Evolutionary conservation across 495 filamentous ascomycete species (phyloP).

Genomic region (Diplogelasinospora grovesii): DNA sequence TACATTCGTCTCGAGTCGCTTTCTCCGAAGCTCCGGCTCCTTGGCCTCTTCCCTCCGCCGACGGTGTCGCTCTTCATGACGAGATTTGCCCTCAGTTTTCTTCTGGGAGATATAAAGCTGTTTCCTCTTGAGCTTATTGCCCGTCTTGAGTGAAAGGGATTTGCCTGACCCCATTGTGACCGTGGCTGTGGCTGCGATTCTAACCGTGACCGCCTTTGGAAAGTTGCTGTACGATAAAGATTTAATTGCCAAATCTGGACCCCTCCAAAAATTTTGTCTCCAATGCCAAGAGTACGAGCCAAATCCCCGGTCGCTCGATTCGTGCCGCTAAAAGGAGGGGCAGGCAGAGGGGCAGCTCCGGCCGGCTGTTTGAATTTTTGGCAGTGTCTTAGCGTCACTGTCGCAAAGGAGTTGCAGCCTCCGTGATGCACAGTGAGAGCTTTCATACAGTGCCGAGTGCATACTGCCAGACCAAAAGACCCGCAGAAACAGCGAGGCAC

Average conservation of each 20-base stretch:
- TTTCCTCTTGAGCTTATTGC: constrained; percentile 72
- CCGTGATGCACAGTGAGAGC: constrained; percentile 1
- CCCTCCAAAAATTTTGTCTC: too few relatives aligned
- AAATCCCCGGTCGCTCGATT: too few relatives aligned
- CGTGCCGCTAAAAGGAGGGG: too few relatives aligned
- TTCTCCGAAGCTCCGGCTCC: constrained; percentile 66
- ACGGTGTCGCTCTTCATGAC: constrained; percentile 68
- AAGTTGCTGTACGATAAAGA: not conserved
- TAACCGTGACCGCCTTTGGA: not conserved
- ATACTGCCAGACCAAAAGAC: too few relatives aligned
- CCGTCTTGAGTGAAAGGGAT: constrained; percentile 23
- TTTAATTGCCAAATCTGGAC: too few relatives aligned
- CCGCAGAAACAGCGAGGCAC: too few relatives aligned
- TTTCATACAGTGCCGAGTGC: too few relatives aligned
- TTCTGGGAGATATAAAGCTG: constrained; percentile 72
- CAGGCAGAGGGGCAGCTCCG: constrained; percentile 15
- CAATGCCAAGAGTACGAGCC: too few relatives aligned
- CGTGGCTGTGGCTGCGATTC: not conserved
- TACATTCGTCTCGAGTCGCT: constrained; percentile 68
- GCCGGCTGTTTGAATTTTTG: constrained; percentile 23
- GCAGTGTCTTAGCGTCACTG: constrained; percentile 1
- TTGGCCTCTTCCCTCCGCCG: constrained; percentile 78
- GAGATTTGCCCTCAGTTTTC: constrained; percentile 59
- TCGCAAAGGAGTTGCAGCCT: constrained; percentile 1
- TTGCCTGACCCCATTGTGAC: constrained; percentile 17